Percentiles rank a stretch among this genome's conserved stretches.
Conservation (phyloP, 169 alveolate species). For the Plasmodium coatneyi region DNA sequence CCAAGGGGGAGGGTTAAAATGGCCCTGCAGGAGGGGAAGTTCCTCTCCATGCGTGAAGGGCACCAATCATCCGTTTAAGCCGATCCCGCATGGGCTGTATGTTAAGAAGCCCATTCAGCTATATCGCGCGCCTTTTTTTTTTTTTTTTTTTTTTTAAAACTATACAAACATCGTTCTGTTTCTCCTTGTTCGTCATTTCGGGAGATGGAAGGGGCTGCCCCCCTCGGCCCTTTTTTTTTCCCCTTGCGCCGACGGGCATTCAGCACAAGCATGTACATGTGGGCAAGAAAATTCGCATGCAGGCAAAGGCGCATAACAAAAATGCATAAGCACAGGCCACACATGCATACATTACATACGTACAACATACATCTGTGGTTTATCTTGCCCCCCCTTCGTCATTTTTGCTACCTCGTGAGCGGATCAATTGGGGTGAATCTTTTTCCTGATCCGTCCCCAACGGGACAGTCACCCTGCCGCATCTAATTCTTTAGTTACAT, state of each 20-base stretch:
- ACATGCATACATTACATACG: neutral
- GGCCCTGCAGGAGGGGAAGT: neutral
- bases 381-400: neutral
- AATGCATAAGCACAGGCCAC: neutral
- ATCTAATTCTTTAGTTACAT: neutral
- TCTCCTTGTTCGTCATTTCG: neutral
- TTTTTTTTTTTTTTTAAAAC: too few relatives aligned
- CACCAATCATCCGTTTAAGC: neutral
- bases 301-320: neutral
- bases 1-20: neutral
- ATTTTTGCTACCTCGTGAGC: neutral
- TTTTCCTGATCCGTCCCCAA: neutral
- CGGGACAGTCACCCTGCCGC: neutral
- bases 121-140: neutral
- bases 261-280: neutral
- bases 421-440: neutral
- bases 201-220: neutral
- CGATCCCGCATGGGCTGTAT: neutral
- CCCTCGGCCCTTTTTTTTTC: neutral
- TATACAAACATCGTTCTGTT: neutral
- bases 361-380: neutral
- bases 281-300: neutral
- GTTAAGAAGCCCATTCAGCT: neutral
- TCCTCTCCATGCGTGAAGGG: neutral
- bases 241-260: neutral